Evolutionary conservation across 805 yeast species (phyloP).

Genomic region (Vanderwaltozyma verrucispora): DNA sequence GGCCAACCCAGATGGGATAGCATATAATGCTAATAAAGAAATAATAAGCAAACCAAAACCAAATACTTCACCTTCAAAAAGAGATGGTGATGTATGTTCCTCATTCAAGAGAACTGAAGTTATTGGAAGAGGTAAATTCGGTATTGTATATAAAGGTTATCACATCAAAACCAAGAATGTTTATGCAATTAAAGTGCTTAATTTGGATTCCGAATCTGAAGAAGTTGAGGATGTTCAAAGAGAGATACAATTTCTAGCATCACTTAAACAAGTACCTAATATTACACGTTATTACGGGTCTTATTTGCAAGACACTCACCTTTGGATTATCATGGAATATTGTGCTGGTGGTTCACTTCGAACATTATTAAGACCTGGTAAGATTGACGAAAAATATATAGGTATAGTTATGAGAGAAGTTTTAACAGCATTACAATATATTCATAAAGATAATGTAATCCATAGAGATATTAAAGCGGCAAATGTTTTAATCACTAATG

Average conservation of each 20-base stretch:
- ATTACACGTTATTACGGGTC: constrained; percentile 90
- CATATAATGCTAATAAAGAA: background rate
- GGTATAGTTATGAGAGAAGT: constrained; percentile 81
- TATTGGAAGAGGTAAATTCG: constrained; percentile 94
- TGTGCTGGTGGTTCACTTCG: constrained; percentile 95
- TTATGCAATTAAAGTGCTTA: constrained; percentile 87
- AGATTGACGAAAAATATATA: constrained; percentile 72
- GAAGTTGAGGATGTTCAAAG: constrained; percentile 92
- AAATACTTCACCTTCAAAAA: background rate
- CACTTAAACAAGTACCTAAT: constrained; percentile 76
- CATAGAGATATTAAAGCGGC: constrained; percentile 98
- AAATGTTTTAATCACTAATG: constrained; percentile 77
- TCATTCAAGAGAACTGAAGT: constrained; percentile 75
- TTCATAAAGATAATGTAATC: constrained; percentile 83
- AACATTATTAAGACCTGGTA: constrained; percentile 77
- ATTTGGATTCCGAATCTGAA: constrained; percentile 85
- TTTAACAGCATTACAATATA: constrained; percentile 62
- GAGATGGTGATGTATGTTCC: constrained; percentile 21
- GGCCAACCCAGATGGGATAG: background rate
- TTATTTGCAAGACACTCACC: constrained; percentile 72
- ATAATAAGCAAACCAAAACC: background rate
- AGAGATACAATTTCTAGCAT: constrained; percentile 79
- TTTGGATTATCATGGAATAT: constrained; percentile 96
- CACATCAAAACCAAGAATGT: constrained; percentile 60
- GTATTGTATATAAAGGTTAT: constrained; percentile 86